Conservation (phyloP, 768 basidiomycete species). For the Rhodocollybia butyracea region DNA sequence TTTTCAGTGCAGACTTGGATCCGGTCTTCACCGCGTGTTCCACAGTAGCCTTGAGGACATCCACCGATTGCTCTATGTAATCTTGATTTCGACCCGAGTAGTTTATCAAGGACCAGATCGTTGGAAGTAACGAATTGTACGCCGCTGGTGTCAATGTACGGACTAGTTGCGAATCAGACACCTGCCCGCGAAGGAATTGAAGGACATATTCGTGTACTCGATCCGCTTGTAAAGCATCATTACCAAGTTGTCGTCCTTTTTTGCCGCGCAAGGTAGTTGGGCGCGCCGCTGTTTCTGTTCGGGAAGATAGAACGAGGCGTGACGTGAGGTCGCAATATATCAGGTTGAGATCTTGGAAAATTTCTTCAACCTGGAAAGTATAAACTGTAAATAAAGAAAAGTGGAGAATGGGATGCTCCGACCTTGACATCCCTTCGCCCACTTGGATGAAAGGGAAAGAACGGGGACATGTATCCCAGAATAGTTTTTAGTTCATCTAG, state of each 20-base stretch:
- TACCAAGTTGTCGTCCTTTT: conserved; percentile 15
- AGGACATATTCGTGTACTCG: conserved; percentile 61
- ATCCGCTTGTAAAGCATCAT: conserved; percentile 39
- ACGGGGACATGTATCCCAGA: conserved; percentile 71
- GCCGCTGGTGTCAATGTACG: conserved; percentile 49
- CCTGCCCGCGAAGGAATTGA: conserved; percentile 51
- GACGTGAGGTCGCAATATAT: conserved; percentile 77
- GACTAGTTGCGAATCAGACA: conserved; percentile 37
- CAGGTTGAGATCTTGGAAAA: conserved; percentile 69
- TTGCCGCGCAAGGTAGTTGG: conserved; percentile 17
- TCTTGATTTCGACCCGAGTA: conserved; percentile 26
- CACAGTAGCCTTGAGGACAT: conserved; percentile 53
- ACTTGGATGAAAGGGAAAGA: conserved; percentile 73
- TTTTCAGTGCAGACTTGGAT: conserved; percentile 63
- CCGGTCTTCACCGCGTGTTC: conserved; percentile 61
- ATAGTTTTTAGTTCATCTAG: conserved; percentile 54
- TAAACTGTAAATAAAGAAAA: conserved; percentile 6
- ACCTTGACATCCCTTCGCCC: conserved; percentile 60
- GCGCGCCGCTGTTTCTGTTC: conserved; percentile 12
- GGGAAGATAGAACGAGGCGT: conserved; percentile 45
- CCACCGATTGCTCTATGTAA: conserved; percentile 18
- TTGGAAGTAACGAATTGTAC: conserved; percentile 72
- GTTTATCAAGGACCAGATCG: conserved; percentile 73
- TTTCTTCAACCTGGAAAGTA: conserved; percentile 52
- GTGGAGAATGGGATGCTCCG: conserved; percentile 2